Evolutionary conservation across 2,329 filamentous ascomycete species (phyloP), one percentile per base, ranked within the genome.

Genomic region (Calonectria naviculata): DNA sequence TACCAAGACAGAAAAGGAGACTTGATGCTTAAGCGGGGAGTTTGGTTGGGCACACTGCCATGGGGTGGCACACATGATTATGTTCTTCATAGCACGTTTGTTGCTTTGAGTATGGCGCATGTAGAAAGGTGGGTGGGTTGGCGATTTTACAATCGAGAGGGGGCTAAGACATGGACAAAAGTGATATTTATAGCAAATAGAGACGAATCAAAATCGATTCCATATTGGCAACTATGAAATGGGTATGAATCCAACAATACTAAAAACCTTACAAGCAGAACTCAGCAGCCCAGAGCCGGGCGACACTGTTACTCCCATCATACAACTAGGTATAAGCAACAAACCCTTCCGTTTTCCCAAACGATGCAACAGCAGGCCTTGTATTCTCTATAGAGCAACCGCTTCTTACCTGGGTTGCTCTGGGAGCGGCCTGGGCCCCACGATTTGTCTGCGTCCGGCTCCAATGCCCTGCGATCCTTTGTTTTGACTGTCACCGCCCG

Each of bases 401-500:
- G 6, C 15, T 24, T 41, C 29, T 74, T 72, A 80, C 64, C 78
- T 74, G n/a, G 79, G 78, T 24, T 78, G 73, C 29, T 85, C 84
- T 41, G 90, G 90, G 76, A 93, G 85, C 58, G 93, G 93, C 79
- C 93, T 86, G 0, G 93, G 93, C 13, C 94, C 94, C n/a, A 94
- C 91, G 81, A 96, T 95, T 85, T 94, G 93, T 80, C 94, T 89
- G 80, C 92, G 87, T 0, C 92, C 92, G 1, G 92, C 91, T 46
- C 94, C 93, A 71, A 93, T 93, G 2, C 92, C 92, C 73, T 90
- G 86, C 3, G 80, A 81, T 1, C 92, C 92, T 72, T 87, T 88
- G 78, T 95, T 95, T 86, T 94, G 91, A 72, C 87, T 89, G 81
- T 95, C 93, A 1, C 94, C 93, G 4, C 93, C 93, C 21, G 92